phyloP scores from a whole-genome alignment of 495 filamentous ascomycete genomes.

The Xylaria telfairii region DNA sequence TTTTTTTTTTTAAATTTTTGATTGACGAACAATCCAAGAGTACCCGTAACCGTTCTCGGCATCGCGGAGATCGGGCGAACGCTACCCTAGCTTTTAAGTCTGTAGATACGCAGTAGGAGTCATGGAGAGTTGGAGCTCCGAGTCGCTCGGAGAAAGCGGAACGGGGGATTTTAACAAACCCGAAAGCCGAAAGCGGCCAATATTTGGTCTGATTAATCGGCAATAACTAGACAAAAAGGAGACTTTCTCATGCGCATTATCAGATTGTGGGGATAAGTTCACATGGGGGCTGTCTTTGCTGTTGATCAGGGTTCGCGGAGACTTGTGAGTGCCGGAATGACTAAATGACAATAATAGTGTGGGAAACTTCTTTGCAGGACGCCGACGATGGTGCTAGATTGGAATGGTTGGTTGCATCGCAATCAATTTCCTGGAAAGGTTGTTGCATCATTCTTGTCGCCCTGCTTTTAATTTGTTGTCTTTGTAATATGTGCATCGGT shows the following conservation, averaged over 20 bases:
- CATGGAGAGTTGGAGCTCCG: not conserved
- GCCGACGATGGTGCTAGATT: not conserved
- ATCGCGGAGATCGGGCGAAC: conserved; percentile 6
- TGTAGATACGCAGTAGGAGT: not conserved
- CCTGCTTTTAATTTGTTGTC: not conserved
- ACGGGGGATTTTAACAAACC: not conserved
- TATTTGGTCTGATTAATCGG: not conserved
- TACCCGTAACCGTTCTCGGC: not conserved
- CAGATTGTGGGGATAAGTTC: not conserved
- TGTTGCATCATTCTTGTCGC: not conserved
- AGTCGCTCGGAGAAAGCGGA: conserved; percentile 5
- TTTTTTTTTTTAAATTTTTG: too few species aligned
- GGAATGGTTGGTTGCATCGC: conserved; percentile 20
- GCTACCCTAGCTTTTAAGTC: not conserved
- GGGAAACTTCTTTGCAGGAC: not conserved
- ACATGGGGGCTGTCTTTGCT: not conserved
- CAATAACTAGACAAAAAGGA: not conserved
- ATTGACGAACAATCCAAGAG: not conserved
- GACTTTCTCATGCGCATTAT: not conserved
- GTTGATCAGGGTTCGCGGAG: not conserved
- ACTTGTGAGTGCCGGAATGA: not conserved
- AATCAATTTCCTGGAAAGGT: not conserved
- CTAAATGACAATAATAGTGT: not conserved
- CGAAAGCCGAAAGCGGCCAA: not conserved
- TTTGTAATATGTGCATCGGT: not conserved